Percentiles rank a stretch among this genome's conserved stretches.
Evolutionary conservation across 2,329 filamentous ascomycete species (phyloP).

Genomic region (Thelonectria blattea): DNA sequence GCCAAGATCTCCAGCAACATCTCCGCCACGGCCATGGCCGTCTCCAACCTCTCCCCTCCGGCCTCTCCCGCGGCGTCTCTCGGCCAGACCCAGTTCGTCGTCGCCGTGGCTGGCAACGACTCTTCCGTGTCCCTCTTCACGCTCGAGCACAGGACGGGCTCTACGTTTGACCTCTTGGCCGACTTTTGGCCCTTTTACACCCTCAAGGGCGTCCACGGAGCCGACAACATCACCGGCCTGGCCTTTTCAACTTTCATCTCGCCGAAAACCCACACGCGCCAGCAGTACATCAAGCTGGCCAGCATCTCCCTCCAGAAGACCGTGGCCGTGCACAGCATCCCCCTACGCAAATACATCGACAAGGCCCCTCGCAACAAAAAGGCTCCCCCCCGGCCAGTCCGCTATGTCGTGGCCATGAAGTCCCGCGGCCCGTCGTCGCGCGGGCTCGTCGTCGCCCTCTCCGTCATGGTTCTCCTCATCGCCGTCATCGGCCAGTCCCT

Average conservation of each 20-base stretch:
- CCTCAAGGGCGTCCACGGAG: slow-evolving; percentile 59
- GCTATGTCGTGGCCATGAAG: slow-evolving; percentile 72
- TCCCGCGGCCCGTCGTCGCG: slow-evolving; percentile 58
- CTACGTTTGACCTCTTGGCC: slow-evolving; percentile 55
- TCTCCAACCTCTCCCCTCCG: slow-evolving; percentile 69
- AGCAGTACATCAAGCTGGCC: slow-evolving; percentile 70
- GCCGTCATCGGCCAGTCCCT: slow-evolving; percentile 68
- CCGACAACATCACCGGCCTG: slow-evolving; percentile 63
- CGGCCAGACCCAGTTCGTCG: slow-evolving; percentile 75
- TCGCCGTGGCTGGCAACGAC: slow-evolving; percentile 83
- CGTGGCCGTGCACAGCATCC: slow-evolving; percentile 79
- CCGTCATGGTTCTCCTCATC: slow-evolving; percentile 64
- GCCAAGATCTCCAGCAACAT: slow-evolving; percentile 69
- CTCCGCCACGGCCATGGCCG: slow-evolving; percentile 78
- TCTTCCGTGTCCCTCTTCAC: slow-evolving; percentile 80
- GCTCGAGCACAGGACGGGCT: slow-evolving; percentile 67
- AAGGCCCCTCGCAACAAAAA: slow-evolving; percentile 44
- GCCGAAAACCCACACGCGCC: slow-evolving; percentile 52
- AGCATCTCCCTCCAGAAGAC: slow-evolving; percentile 83
- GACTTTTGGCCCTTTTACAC: slow-evolving; percentile 60
- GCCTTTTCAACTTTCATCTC: slow-evolving; percentile 63
- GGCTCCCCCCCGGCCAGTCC: slow-evolving; percentile 56
- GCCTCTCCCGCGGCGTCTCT: slow-evolving; percentile 56
- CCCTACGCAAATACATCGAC: slow-evolving; percentile 60
- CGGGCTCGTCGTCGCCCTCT: slow-evolving; percentile 59